Percentiles rank a stretch among this genome's conserved stretches.
Evolutionary conservation across 805 yeast species (phyloP).

Genomic region (Kodamaea hsintzibuensis): DNA sequence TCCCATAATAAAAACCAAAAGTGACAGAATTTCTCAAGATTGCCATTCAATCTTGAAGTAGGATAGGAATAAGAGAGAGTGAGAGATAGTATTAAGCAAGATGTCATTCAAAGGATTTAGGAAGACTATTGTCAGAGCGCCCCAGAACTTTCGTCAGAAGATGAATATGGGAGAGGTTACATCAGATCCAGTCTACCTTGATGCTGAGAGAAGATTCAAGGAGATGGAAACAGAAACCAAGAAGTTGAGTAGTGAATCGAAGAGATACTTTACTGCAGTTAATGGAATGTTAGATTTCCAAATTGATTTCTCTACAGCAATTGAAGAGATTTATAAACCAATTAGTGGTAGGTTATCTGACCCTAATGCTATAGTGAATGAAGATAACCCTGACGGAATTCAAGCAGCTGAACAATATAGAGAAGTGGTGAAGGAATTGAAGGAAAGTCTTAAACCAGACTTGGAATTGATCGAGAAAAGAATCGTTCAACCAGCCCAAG

Average conservation of each 20-base stretch:
- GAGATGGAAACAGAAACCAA: conserved; percentile 89
- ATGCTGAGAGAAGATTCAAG: conserved; percentile 95
- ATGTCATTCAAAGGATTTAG: conserved; percentile 91
- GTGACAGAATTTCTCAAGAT: background rate
- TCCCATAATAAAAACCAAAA: too few species aligned
- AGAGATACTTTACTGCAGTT: conserved; percentile 86
- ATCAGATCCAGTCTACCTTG: conserved; percentile 82
- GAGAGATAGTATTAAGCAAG: background rate
- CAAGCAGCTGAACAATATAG: conserved; percentile 91
- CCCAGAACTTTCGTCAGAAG: conserved; percentile 88
- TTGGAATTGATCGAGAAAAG: conserved; percentile 87
- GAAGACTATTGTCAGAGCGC: conserved; percentile 81
- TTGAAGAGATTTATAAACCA: conserved; percentile 95
- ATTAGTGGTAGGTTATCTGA: conserved; percentile 90
- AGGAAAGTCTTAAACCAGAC: conserved; percentile 86
- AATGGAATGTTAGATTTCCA: conserved; percentile 93
- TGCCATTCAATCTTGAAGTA: background rate
- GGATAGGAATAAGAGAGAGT: background rate
- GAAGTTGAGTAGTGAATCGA: conserved; percentile 85
- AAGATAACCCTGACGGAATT: conserved; percentile 96
- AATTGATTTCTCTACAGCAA: conserved; percentile 91
- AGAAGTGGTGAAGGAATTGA: conserved; percentile 82
- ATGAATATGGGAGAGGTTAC: conserved; percentile 73
- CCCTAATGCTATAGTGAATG: conserved; percentile 81
- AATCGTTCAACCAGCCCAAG: conserved; percentile 90